Base-by-base conservation (phyloP, 306 rosid genomes). In the Cucumis hystrix region DNA sequence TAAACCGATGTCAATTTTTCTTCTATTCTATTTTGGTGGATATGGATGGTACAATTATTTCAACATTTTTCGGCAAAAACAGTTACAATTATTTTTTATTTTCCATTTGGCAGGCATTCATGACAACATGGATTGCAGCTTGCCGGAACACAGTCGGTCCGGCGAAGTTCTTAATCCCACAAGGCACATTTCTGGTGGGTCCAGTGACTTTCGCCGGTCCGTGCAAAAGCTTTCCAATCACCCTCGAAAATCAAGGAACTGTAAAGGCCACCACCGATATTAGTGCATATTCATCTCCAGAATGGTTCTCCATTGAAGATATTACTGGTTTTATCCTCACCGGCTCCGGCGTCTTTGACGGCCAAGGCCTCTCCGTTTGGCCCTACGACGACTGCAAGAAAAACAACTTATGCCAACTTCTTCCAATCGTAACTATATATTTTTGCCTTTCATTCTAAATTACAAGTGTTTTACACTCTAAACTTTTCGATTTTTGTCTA, bases 181-280 rank as follows among this genome's bases (percentile, higher is more conserved):
- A 5, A 1, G 97, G 96, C 15, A 67, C 73, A 21, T 93, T 77
- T 78, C 35, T 80, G 62, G 25, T 77, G 4, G 93, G 57, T 7
- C 98, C 82, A 6, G 84, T 87, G 8, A 6, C 77, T 40, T 91
- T 93, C 17, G 83, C 82, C 37, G 98, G 97, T 60, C 97, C 96
- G 33, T 93, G 98, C 79, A 79, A 35, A 20, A 72, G 85, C 85
- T 80, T 86, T 35, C 91, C 90, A 6, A 83, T 93, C 52, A 68
- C 55, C 1, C 40, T 93, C 18, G 87, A 88, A 79, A 84, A 85
- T 33, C 37, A 45, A 0, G 98, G 96, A 76, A 77, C 78, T 0
- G 16, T 91, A 5, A 79, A 75, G 49, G 93, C 88, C 35, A 62
- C 82, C 7, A 85, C 87, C 21, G 95, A 89, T 57, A 6, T 85